Evolutionary conservation across 257 asterid genomes (phyloP).

Genomic region (Jaltomata sinuosa): DNA sequence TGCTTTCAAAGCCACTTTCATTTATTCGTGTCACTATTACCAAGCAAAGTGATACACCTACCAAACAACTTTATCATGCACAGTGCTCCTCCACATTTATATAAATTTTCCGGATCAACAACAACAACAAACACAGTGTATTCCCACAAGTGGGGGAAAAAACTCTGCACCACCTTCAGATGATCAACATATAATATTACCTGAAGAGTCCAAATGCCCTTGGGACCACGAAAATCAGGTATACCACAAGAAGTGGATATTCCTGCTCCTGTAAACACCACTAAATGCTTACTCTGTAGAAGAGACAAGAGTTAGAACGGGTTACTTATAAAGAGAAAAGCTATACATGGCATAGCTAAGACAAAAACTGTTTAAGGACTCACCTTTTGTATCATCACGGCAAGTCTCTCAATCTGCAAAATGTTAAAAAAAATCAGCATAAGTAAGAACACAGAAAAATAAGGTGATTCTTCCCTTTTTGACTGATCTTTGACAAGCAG

Average conservation of each 20-base stretch:
- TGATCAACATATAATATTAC: conserved; percentile 20
- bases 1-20: background rate
- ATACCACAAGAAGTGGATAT: conserved; percentile 96
- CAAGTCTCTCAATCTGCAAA: conserved; percentile 78
- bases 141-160: background rate
- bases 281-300: conserved; percentile 91
- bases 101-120: background rate
- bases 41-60: background rate
- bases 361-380: conserved; percentile 1
- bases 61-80: background rate
- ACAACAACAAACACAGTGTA: no score
- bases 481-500: background rate
- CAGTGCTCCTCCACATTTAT: background rate
- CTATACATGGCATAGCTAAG: conserved; percentile 4
- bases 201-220: conserved; percentile 98
- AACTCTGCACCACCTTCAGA: background rate
- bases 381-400: conserved; percentile 67
- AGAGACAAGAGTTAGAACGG: conserved; percentile 13
- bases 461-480: background rate
- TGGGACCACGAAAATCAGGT: conserved; percentile 99
- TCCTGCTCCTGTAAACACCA: conserved; percentile 98
- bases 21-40: background rate
- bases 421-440: conserved; percentile 1
- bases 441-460: conserved; percentile 4
- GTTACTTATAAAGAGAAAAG: conserved; percentile 15